Conservation (phyloP, 805 yeast species). For the Clavispora asparagi region DNA sequence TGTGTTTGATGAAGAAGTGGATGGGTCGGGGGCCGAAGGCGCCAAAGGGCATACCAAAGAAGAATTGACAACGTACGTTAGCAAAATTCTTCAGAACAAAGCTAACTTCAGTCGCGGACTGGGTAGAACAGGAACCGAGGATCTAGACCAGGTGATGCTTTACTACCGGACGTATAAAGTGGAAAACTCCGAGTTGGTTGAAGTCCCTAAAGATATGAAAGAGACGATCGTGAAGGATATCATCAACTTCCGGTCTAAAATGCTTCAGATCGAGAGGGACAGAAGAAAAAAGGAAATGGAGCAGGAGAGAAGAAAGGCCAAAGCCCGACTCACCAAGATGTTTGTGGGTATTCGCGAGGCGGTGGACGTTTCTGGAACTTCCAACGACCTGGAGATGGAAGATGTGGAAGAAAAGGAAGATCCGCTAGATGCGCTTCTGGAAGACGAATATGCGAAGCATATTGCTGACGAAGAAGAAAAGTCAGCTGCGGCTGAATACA, state of each 20-base stretch:
- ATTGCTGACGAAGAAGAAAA: conserved; percentile 19
- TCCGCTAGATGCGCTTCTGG: conserved; percentile 7
- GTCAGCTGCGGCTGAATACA: conserved; percentile 18
- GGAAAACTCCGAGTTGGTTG: conserved; percentile 52
- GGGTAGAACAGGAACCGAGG: conserved; percentile 27
- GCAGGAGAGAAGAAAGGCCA: conserved; percentile 46
- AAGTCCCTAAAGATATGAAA: conserved; percentile 49
- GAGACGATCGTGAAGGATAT: conserved; percentile 51
- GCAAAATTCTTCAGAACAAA: conserved; percentile 13
- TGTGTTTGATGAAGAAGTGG: conserved; percentile 3
- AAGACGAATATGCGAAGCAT: conserved; percentile 25
- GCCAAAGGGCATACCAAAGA: neutral
- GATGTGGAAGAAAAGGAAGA: conserved; percentile 2
- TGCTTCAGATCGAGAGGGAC: conserved; percentile 46
- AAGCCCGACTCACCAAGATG: conserved; percentile 41
- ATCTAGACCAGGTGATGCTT: conserved; percentile 29
- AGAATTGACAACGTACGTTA: neutral
- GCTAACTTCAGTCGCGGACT: conserved; percentile 16
- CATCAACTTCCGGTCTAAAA: conserved; percentile 51
- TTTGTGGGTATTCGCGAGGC: conserved; percentile 35
- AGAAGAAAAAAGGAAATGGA: conserved; percentile 45
- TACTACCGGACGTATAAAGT: conserved; percentile 43
- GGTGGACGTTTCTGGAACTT: conserved; percentile 8
- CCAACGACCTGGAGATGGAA: conserved; percentile 15
- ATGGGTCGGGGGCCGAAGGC: neutral